Evolutionary conservation across 192 early-diverging fungal genomes (phyloP).

Genomic region (Helicostylum pulchrum): DNA sequence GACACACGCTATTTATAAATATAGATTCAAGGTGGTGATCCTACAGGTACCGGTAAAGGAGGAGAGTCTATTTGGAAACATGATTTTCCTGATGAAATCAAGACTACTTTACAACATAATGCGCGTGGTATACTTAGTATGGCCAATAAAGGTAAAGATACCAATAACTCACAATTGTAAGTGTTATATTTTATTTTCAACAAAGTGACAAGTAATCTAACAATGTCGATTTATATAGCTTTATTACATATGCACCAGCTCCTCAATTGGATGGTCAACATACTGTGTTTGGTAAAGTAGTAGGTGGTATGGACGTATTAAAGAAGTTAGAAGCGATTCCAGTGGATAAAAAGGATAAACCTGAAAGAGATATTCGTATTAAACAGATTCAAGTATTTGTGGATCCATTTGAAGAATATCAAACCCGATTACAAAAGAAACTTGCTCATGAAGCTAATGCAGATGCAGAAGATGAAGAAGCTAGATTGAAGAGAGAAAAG

Average conservation of each 20-base stretch:
- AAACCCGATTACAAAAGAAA: slow-evolving; percentile 65
- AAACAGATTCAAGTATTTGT: slow-evolving; percentile 70
- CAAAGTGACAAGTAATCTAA: too few species aligned
- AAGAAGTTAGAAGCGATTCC: slow-evolving; percentile 74
- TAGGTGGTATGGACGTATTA: slow-evolving; percentile 83
- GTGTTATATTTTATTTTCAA: too few species aligned
- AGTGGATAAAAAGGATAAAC: slow-evolving; percentile 69
- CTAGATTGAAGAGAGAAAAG: slow-evolving; percentile 51
- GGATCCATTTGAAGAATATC: slow-evolving; percentile 81
- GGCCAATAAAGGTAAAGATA: slow-evolving; percentile 93
- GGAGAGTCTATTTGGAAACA: slow-evolving; percentile 72
- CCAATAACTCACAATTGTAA: slow-evolving; percentile 83
- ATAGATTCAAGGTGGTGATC: slow-evolving; percentile 91
- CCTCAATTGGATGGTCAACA: slow-evolving; percentile 80
- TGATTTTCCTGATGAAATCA: slow-evolving; percentile 70
- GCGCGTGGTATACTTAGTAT: slow-evolving; percentile 86
- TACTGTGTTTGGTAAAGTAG: slow-evolving; percentile 90
- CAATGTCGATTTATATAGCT: slow-evolving; percentile 37
- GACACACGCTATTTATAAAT: neutral
- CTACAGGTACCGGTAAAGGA: slow-evolving; percentile 88
- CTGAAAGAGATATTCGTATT: slow-evolving; percentile 72
- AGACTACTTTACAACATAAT: slow-evolving; percentile 67
- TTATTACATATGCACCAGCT: slow-evolving; percentile 65
- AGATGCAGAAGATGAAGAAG: slow-evolving; percentile 34
- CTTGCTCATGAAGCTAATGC: slow-evolving; percentile 44